phyloP scores from a whole-genome alignment of 371 early-diverging fungal species.

The Mitosporidium daphniae region DNA sequence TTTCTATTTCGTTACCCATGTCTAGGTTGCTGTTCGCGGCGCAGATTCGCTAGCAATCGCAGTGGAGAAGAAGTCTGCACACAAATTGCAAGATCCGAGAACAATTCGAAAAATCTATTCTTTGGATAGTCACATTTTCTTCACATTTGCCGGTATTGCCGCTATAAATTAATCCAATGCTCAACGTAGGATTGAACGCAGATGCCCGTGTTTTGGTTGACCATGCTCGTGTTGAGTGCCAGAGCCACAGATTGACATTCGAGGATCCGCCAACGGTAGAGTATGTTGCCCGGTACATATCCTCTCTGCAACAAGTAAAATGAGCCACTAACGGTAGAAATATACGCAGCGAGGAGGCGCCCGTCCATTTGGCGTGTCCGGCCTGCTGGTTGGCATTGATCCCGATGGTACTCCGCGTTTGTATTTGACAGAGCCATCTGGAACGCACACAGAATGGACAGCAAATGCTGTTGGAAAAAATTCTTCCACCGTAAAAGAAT shows the following conservation, averaged over 20 bases:
- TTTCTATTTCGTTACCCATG: slow-evolving; percentile 3
- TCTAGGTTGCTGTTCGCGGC: slow-evolving; percentile 74
- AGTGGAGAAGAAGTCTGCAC: slow-evolving; percentile 76
- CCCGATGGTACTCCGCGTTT: slow-evolving; percentile 46
- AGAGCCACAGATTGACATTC: slow-evolving; percentile 67
- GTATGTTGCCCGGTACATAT: slow-evolving; percentile 84
- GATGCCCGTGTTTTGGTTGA: slow-evolving; percentile 81
- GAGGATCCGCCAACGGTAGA: slow-evolving; percentile 89
- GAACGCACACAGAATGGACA: slow-evolving; percentile 92
- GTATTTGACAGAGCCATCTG: slow-evolving; percentile 94
- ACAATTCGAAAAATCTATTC: slow-evolving; percentile 74
- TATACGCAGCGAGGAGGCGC: slow-evolving; percentile 94
- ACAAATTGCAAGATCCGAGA: slow-evolving; percentile 77
- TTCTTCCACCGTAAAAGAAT: slow-evolving; percentile 75
- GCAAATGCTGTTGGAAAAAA: slow-evolving; percentile 80
- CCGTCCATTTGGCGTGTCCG: slow-evolving; percentile 93
- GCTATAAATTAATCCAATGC: slow-evolving; percentile 1
- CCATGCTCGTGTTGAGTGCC: slow-evolving; percentile 83
- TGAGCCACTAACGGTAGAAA: slow-evolving; percentile 17
- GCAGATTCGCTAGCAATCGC: slow-evolving; percentile 59
- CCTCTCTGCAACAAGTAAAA: slow-evolving; percentile 58
- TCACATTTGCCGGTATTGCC: slow-evolving; percentile 65
- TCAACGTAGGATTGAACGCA: slow-evolving; percentile 32
- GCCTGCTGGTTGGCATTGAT: slow-evolving; percentile 58
- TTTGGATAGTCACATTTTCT: slow-evolving; percentile 72